Base-by-base conservation (phyloP, 305 asterid genomes). In the Fraxinus sp. region DNA sequence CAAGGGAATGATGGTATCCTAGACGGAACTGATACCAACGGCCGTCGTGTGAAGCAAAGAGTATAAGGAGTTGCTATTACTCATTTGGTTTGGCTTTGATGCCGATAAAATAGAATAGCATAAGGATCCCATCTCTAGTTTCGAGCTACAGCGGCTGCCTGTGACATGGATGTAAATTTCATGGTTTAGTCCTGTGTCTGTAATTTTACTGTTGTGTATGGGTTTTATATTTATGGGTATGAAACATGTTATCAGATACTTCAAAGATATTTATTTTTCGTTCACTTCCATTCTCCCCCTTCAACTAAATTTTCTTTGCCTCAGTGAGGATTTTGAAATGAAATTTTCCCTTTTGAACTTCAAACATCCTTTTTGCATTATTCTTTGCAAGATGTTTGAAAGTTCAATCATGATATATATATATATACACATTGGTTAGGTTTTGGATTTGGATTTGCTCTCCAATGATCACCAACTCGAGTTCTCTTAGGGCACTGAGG, bases 1-100 rank as follows among this genome's bases (percentile, higher is more conserved):
- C 93, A 85, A 79, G 92, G 88, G 71, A 88, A 79, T 16, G 95
- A 88, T 75, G 86, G 87, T 80, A 16, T 91, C 24, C 89, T 87
- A 10, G 97, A 93, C 18, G 97, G 97, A 59, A 85, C 91, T 77
- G 99, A 96, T 82, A 88, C 85, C 75, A 83, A 86, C 72, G 98
- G 99, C 41, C 88, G 99, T 80, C 95, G 99, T 24, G 99, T 94
- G 83, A 96, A 96, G 87, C 99, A 93, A 83, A 91, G 97, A 84
- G 80, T 90, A 75, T 93, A 89, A 22, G 84, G 87, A 85, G 71
- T 57, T 77, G 71, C 74, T 49, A 72, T 6, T 66, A 24, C 72
- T 79, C 36, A 24, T 62, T 83, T 28, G 73, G 37, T 62, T 83
- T 28, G 73, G 62, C 62, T 79, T 37, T 77, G 49, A 78, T 79